These are phyloP conservation scores for Endotrypanum monterogeii DNA, from an alignment of 208 protist genomes.

Conservation along the genomic window DNA sequence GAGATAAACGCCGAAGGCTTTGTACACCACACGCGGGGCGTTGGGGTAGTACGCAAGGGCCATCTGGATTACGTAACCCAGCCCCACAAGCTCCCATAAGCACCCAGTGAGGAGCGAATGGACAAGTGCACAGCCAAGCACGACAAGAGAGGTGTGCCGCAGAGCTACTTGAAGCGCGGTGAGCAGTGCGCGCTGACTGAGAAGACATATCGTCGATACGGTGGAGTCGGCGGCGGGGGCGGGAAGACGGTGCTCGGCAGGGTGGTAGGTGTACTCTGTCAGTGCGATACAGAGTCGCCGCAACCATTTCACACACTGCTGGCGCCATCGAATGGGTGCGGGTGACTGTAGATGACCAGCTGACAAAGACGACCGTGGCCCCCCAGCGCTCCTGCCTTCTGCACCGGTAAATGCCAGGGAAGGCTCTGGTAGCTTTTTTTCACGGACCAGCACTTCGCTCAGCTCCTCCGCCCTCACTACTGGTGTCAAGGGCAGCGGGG, in stretches of 20 bases:
- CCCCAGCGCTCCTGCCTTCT: neutral
- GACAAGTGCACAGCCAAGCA: slow-evolving; percentile 32
- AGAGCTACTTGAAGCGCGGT: slow-evolving; percentile 32
- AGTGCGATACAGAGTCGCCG: slow-evolving; percentile 28
- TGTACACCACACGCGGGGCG: slow-evolving; percentile 41
- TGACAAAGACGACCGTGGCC: neutral
- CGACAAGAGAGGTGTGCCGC: slow-evolving; percentile 37
- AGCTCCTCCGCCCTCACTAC: neutral
- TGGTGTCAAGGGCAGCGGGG: neutral
- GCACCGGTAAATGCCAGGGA: neutral
- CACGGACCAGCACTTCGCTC: neutral
- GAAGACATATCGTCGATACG: slow-evolving; percentile 9
- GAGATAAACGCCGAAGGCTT: slow-evolving; percentile 33
- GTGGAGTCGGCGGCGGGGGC: slow-evolving; percentile 3
- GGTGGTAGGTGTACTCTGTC: slow-evolving; percentile 50
- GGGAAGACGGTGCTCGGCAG: slow-evolving; percentile 23
- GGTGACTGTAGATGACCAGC: neutral
- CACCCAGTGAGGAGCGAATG: slow-evolving; percentile 52
- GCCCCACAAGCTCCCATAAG: slow-evolving; percentile 47
- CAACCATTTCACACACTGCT: slow-evolving; percentile 10
- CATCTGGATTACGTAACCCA: slow-evolving; percentile 48
- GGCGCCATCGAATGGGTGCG: slow-evolving; percentile 9
- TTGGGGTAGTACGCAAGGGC: slow-evolving; percentile 52
- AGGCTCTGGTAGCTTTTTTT: too few relatives aligned
- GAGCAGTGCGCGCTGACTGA: slow-evolving; percentile 24